These are phyloP conservation scores for Vanrija sp. DNA, from an alignment of 1,284 basidiomycete genomes.

Conservation along the genomic window DNA sequence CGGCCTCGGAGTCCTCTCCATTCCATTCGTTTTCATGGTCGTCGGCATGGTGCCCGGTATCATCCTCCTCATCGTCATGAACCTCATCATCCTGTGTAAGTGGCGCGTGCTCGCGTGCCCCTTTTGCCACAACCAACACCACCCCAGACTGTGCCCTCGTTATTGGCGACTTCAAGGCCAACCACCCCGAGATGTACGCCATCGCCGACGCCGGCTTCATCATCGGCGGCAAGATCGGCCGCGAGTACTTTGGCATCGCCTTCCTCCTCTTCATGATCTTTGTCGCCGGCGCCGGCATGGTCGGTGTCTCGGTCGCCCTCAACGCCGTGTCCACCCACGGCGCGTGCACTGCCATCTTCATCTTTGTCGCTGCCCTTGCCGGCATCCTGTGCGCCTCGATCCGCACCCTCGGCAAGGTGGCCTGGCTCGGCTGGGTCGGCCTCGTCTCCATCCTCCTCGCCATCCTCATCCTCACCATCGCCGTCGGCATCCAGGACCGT, in stretches of 20 bases:
- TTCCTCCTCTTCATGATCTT: conserved; percentile 26
- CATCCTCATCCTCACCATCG: conserved; percentile 44
- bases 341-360: conserved; percentile 44
- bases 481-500: conserved; percentile 45
- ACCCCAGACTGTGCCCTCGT: conserved; percentile 28
- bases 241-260: conserved; percentile 11
- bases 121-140: neutral
- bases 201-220: conserved; percentile 30
- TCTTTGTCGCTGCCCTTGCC: conserved; percentile 32
- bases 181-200: conserved; percentile 36
- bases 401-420: conserved; percentile 43
- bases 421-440: conserved; percentile 45
- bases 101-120: neutral
- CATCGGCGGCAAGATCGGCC: conserved; percentile 7
- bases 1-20: conserved; percentile 34
- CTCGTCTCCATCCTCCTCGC: conserved; percentile 34
- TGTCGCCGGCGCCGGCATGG: conserved; percentile 23
- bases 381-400: conserved; percentile 34
- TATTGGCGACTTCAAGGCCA: conserved; percentile 39
- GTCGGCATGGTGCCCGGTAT: conserved; percentile 41
- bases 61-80: conserved; percentile 37
- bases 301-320: conserved; percentile 45
- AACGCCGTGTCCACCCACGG: conserved; percentile 45
- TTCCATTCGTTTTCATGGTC: conserved; percentile 23
- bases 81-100: conserved; percentile 36